Conservation (phyloP, 257 asterid species). For the Nicotiana noctiflora region DNA sequence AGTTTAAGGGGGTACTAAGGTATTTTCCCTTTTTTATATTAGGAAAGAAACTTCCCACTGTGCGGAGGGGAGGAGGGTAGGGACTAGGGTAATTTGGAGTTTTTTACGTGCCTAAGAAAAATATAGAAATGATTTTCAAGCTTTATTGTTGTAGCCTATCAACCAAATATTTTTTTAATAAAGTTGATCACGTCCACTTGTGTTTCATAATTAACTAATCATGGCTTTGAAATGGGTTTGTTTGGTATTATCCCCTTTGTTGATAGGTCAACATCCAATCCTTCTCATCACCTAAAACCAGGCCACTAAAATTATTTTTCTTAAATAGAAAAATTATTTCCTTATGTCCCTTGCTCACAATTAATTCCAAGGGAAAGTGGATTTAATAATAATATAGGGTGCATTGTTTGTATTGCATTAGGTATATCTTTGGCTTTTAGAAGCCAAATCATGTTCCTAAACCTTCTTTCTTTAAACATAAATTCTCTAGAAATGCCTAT, state of each 20-base stretch:
- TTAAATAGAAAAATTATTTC: conserved; percentile 1
- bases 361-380: conserved; percentile 10
- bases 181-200: conserved; percentile 20
- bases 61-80: background rate
- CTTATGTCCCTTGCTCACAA: conserved; percentile 7
- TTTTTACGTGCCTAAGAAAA: background rate
- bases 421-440: conserved; percentile 15
- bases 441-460: conserved; percentile 28
- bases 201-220: conserved; percentile 20
- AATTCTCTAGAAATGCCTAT: conserved; percentile 5
- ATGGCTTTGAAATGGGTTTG: conserved; percentile 32
- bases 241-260: conserved; percentile 41
- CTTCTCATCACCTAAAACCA: conserved; percentile 38
- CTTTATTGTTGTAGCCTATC: conserved; percentile 3
- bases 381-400: conserved; percentile 2
- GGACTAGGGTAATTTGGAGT: background rate
- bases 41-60: no score
- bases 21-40: no score
- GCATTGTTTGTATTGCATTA: conserved; percentile 14
- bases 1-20: no score
- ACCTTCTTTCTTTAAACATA: conserved; percentile 14
- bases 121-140: background rate
- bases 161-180: conserved; percentile 23
- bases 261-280: conserved; percentile 48
- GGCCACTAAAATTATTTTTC: conserved; percentile 26